Percentiles rank a stretch among this genome's conserved stretches.
phyloP scores from a whole-genome alignment of 2,329 filamentous ascomycete species.

The Phyllosticta citrichinensis region DNA sequence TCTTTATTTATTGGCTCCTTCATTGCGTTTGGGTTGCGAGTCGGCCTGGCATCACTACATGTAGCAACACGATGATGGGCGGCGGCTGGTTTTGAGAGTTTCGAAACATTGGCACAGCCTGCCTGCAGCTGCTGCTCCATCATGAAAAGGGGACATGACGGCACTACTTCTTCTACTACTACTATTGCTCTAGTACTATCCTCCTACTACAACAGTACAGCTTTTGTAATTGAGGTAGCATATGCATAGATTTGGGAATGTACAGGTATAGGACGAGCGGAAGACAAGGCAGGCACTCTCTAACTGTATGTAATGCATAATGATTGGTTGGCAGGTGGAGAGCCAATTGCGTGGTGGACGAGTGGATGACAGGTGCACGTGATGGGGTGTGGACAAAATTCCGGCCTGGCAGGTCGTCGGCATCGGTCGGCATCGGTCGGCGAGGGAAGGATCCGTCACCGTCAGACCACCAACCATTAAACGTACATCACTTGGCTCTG shows the following conservation, averaged over 20 bases:
- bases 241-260: not conserved
- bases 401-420: not conserved
- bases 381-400: not conserved
- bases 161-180: no score
- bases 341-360: not conserved
- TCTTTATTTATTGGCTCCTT: not conserved
- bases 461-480: constrained; percentile 5
- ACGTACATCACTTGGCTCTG: constrained; percentile 6
- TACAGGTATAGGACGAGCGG: not conserved
- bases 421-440: not conserved
- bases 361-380: not conserved
- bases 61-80: no score
- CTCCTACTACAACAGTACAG: no score
- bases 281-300: not conserved
- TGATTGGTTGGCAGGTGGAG: not conserved
- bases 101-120: no score
- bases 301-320: constrained; percentile 4
- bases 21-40: not conserved
- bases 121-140: no score
- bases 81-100: no score
- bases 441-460: not conserved
- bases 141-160: no score
- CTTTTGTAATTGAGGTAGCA: not conserved
- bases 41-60: not conserved
- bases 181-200: no score